Conservation (phyloP, 2,329 filamentous ascomycete species). For the Claviceps quebecensis region DNA sequence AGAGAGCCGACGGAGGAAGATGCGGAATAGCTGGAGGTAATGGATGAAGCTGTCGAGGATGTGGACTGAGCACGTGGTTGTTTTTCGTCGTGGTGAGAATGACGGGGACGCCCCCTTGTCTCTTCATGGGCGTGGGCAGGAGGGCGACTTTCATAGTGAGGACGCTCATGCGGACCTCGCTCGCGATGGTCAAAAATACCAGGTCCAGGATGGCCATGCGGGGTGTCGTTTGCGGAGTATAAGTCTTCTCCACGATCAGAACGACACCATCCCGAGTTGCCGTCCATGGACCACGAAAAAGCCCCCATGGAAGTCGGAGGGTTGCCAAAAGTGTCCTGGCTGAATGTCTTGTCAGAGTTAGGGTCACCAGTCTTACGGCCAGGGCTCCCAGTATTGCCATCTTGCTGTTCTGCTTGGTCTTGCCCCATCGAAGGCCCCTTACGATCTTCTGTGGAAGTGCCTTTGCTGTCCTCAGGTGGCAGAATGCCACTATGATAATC, state of each 20-base stretch:
- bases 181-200: slow-evolving; percentile 7
- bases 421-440: not conserved
- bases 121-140: slow-evolving; percentile 6
- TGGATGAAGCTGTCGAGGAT: slow-evolving; percentile 20
- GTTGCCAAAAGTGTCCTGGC: not conserved
- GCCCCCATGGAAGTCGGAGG: not conserved
- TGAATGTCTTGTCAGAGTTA: not conserved
- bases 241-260: slow-evolving; percentile 6
- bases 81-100: slow-evolving; percentile 1
- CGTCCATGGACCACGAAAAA: not conserved
- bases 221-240: not conserved
- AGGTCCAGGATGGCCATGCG: not conserved
- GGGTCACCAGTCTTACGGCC: not conserved
- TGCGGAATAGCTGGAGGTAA: slow-evolving; percentile 20
- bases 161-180: not conserved
- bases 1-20: slow-evolving; percentile 34
- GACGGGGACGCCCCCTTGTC: not conserved
- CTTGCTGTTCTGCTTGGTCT: not conserved
- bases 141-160: not conserved
- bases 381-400: not conserved
- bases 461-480: slow-evolving; percentile 18
- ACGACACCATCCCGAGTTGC: not conserved
- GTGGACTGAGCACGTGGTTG: slow-evolving; percentile 18
- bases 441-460: slow-evolving; percentile 16
- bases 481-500: slow-evolving; percentile 10